Conservation (phyloP, 768 basidiomycete genomes). For the Baorangia bicolor region DNA sequence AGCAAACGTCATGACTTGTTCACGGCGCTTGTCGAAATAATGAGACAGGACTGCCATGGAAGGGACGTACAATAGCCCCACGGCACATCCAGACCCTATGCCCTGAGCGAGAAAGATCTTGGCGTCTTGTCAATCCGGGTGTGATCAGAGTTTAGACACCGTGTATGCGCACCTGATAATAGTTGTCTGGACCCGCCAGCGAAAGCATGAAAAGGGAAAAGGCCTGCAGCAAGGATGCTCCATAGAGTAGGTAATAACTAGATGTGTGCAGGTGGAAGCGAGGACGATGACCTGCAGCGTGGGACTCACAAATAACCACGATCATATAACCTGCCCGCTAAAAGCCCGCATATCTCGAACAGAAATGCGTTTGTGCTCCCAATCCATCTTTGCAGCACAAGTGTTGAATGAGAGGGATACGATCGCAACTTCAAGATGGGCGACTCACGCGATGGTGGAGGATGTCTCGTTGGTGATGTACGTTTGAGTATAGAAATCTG, state of each 20-base stretch:
- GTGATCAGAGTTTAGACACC: too few species aligned
- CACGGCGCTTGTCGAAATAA: slow-evolving; percentile 48
- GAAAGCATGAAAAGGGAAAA: slow-evolving; percentile 48
- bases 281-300: too few species aligned
- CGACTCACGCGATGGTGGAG: slow-evolving; percentile 41
- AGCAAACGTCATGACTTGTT: slow-evolving; percentile 53
- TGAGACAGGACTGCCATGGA: slow-evolving; percentile 50
- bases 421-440: not conserved
- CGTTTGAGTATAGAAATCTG: slow-evolving; percentile 40
- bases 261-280: slow-evolving; percentile 6
- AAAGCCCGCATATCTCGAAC: slow-evolving; percentile 42
- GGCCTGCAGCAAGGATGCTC: slow-evolving; percentile 28
- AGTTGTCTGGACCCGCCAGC: slow-evolving; percentile 39
- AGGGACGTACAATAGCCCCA: slow-evolving; percentile 49
- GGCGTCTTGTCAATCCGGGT: not conserved
- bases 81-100: slow-evolving; percentile 46
- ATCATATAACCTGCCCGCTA: slow-evolving; percentile 51
- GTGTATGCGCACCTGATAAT: slow-evolving; percentile 38
- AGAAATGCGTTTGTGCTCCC: slow-evolving; percentile 52
- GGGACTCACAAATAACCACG: slow-evolving; percentile 48
- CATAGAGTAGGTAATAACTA: slow-evolving; percentile 26
- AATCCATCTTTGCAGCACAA: slow-evolving; percentile 35
- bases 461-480: slow-evolving; percentile 38
- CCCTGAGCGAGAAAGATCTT: slow-evolving; percentile 56
- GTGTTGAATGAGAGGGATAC: not conserved